Conservation (phyloP, 192 early-diverging fungal species). For the Dimargaris cristalligena region DNA sequence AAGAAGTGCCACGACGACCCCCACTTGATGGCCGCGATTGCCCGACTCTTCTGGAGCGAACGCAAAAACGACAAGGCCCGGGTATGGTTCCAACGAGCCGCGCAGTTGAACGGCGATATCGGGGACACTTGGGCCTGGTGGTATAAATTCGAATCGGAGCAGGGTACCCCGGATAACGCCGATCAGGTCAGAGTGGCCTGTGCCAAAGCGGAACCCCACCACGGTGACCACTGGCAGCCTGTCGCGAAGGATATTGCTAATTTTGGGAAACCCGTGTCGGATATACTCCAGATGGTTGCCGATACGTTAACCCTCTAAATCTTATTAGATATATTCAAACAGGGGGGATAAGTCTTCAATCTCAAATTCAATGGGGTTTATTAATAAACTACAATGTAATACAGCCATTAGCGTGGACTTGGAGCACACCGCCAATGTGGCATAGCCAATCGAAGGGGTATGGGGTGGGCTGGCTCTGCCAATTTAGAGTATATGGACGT, state of each 20-base stretch:
- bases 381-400: no score
- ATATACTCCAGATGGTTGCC: slow-evolving; percentile 21
- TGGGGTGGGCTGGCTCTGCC: no score
- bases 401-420: no score
- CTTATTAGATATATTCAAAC: no score
- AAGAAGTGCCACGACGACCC: slow-evolving; percentile 83
- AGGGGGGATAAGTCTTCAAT: no score
- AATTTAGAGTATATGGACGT: no score
- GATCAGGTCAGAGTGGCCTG: slow-evolving; percentile 47
- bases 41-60: slow-evolving; percentile 86
- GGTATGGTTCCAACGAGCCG: slow-evolving; percentile 76
- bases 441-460: no score
- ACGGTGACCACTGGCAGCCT: slow-evolving; percentile 77
- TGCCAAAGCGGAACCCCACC: slow-evolving; percentile 60
- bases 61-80: slow-evolving; percentile 85
- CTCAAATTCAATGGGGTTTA: no score
- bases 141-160: slow-evolving; percentile 73
- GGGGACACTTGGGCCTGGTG: slow-evolving; percentile 96
- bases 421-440: no score
- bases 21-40: slow-evolving; percentile 58
- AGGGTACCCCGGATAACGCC: slow-evolving; percentile 34
- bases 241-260: slow-evolving; percentile 63
- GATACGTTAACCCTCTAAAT: no score
- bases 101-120: slow-evolving; percentile 62
- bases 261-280: slow-evolving; percentile 43